Conservation (phyloP, 805 yeast genomes). For the Yamadazyma ubonensis region DNA sequence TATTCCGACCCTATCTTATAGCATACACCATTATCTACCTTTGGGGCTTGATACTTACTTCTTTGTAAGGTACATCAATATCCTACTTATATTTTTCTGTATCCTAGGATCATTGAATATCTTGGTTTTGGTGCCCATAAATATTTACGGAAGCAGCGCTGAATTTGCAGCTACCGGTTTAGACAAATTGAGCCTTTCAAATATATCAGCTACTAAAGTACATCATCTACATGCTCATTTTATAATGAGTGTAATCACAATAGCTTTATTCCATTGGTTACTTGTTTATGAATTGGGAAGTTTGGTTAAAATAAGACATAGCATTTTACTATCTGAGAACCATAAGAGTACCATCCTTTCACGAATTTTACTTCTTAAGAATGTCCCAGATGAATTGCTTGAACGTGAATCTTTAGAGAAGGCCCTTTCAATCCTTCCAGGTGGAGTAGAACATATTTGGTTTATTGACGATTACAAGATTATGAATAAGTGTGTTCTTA, state of each 20-base stretch:
- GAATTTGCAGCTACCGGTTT: constrained; percentile 46
- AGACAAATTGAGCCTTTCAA: constrained; percentile 70
- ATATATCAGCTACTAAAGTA: constrained; percentile 55
- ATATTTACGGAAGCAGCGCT: constrained; percentile 41
- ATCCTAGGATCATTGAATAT: constrained; percentile 54
- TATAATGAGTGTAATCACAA: constrained; percentile 52
- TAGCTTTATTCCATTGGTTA: constrained; percentile 55
- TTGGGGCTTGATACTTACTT: constrained; percentile 76
- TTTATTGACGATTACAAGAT: constrained; percentile 41
- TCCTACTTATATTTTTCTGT: constrained; percentile 51
- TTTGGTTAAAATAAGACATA: constrained; percentile 49
- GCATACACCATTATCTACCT: constrained; percentile 44
- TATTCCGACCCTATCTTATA: constrained; percentile 36
- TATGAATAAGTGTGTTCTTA: constrained; percentile 19
- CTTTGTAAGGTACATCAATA: constrained; percentile 59
- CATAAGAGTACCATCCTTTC: constrained; percentile 27
- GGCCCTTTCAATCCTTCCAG: constrained; percentile 46
- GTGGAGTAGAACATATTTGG: constrained; percentile 59
- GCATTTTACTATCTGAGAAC: constrained; percentile 30
- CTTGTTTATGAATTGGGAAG: constrained; percentile 55
- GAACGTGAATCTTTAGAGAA: constrained; percentile 24
- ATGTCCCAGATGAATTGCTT: constrained; percentile 41
- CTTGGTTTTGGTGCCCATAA: constrained; percentile 64
- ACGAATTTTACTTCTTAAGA: constrained; percentile 41
- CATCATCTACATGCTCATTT: constrained; percentile 61